These are phyloP conservation scores for Rutstroemia sp. DNA, from an alignment of 2,329 filamentous ascomycete species.

Conservation along the genomic window DNA sequence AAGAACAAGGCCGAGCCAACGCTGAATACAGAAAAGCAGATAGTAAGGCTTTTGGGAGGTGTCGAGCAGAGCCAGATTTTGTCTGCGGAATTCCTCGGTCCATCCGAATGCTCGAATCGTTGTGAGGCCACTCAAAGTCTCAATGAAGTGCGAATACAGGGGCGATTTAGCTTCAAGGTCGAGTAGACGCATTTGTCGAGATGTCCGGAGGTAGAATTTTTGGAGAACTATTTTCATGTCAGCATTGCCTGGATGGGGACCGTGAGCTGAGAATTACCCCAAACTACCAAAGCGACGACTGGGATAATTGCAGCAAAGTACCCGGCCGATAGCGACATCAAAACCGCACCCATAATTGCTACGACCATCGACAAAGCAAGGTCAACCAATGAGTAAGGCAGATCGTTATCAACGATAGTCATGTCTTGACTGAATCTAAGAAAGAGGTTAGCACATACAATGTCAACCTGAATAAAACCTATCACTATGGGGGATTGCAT, in stretches of 20 bases:
- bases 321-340: slow-evolving; percentile 27
- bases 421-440: slow-evolving; percentile 21
- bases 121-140: slow-evolving; percentile 37
- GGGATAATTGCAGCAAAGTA: slow-evolving; percentile 36
- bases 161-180: slow-evolving; percentile 40
- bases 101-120: slow-evolving; percentile 42
- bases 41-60: slow-evolving; percentile 51
- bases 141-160: slow-evolving; percentile 41
- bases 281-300: slow-evolving; percentile 30
- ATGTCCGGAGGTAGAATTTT: slow-evolving; percentile 40
- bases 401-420: slow-evolving; percentile 20
- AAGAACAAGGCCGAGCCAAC: slow-evolving; percentile 44
- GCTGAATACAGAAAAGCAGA: slow-evolving; percentile 48
- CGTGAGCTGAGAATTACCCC: not conserved
- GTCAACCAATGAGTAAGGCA: slow-evolving; percentile 17
- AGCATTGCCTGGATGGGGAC: not conserved
- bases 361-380: slow-evolving; percentile 24
- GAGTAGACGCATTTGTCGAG: slow-evolving; percentile 41
- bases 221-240: slow-evolving; percentile 24
- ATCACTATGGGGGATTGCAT: not conserved
- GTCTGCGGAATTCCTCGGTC: slow-evolving; percentile 18
- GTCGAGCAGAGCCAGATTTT: slow-evolving; percentile 42
- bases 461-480: not conserved
- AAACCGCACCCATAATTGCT: slow-evolving; percentile 34
- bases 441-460: not conserved